phyloP scores from a whole-genome alignment of 192 early-diverging fungal genomes.

The Coemansia aciculifera region DNA sequence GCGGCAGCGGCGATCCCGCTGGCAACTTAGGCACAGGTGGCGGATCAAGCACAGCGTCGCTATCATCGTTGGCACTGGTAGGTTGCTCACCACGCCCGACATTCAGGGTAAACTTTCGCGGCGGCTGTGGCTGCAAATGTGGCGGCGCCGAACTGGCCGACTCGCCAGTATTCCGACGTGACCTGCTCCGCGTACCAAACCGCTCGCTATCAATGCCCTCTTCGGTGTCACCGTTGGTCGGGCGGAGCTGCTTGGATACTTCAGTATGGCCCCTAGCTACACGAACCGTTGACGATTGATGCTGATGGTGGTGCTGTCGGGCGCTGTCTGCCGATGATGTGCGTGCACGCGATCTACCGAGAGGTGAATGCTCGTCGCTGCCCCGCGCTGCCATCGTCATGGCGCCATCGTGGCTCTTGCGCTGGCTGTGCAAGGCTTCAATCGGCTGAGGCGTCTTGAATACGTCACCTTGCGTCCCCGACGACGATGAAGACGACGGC shows the following conservation, averaged over 20 bases:
- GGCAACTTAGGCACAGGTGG: constrained; percentile 46
- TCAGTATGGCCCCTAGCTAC: constrained; percentile 26
- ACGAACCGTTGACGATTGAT: constrained; percentile 22
- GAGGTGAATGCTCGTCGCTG: neutral
- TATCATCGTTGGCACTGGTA: constrained; percentile 11
- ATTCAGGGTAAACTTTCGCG: constrained; percentile 12
- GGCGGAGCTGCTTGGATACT: constrained; percentile 21
- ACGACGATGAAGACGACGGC: constrained; percentile 19
- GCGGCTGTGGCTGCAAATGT: constrained; percentile 9
- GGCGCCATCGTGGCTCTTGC: constrained; percentile 37
- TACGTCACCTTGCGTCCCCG: constrained; percentile 7
- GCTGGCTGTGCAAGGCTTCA: constrained; percentile 7
- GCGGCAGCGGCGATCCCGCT: constrained; percentile 13
- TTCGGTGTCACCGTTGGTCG: constrained; percentile 11
- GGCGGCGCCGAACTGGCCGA: constrained; percentile 13
- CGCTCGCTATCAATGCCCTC: neutral
- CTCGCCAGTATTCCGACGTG: constrained; percentile 17
- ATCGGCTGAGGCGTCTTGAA: neutral
- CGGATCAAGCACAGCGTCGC: constrained; percentile 9
- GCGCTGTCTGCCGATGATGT: constrained; percentile 19
- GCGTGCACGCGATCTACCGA: constrained; percentile 2
- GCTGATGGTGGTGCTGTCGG: neutral
- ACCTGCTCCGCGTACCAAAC: constrained; percentile 15
- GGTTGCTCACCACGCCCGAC: constrained; percentile 12
- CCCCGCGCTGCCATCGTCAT: neutral